These are phyloP conservation scores for Senna siamea DNA, from an alignment of 306 rosid genomes.

Conservation along the genomic window DNA sequence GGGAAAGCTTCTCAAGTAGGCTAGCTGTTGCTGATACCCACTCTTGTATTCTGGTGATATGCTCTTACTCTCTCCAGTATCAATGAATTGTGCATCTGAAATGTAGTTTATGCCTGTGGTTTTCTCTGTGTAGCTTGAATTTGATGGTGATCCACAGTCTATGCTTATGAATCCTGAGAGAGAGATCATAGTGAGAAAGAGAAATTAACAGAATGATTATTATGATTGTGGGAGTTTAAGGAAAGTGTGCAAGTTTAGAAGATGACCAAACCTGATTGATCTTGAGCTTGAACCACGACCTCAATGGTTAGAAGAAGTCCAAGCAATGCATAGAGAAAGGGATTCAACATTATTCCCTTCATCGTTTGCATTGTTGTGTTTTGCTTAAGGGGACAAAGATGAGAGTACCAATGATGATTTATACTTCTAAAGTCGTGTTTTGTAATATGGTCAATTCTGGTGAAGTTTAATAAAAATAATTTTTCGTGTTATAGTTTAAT, in stretches of 20 bases:
- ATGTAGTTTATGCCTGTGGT: conserved; percentile 46
- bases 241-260: not conserved
- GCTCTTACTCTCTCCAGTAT: conserved; percentile 38
- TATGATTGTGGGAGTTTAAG: too few species aligned
- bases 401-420: too few species aligned
- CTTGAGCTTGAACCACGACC: conserved; percentile 47
- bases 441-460: too few species aligned
- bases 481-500: too few species aligned
- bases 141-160: conserved; percentile 53
- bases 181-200: too few species aligned
- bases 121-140: conserved; percentile 37
- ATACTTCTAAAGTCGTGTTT: too few species aligned
- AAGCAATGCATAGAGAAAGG: conserved; percentile 25
- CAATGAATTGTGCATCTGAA: conserved; percentile 53
- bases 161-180: conserved; percentile 69
- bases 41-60: conserved; percentile 5
- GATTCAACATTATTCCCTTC: conserved; percentile 20
- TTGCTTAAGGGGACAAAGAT: not conserved
- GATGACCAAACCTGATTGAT: conserved; percentile 50
- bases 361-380: conserved; percentile 2
- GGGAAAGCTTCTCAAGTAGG: conserved; percentile 57
- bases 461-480: too few species aligned
- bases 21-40: conserved; percentile 28
- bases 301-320: conserved; percentile 13
- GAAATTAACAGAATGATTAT: too few species aligned